Evolutionary conservation across 208 protist species (phyloP), one percentile per base, ranked within the genome.

Genomic region (Porcisia deanei): DNA sequence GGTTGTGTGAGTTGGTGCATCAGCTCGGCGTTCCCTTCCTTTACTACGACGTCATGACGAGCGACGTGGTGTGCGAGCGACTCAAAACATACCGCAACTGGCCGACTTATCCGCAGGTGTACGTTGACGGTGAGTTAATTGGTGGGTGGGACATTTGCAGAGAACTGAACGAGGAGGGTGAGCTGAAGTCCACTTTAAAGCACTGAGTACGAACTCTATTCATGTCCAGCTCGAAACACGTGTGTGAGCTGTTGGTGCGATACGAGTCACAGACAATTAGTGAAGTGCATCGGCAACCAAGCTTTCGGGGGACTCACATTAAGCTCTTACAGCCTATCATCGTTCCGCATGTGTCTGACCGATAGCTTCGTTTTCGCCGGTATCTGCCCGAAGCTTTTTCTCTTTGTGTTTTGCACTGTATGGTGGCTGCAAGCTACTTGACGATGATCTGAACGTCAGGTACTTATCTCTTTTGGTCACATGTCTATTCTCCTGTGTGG

Each of bases 61-160:
- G 89, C 86, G 88, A 97, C 39, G 91, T 90, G 54, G 94, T 98
- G 59, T 95, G 95, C 74, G 87, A 97, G 79, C 86, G 88, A 2
- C 83, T 98, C 14, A 98, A 98, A 73, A 83, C 76, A 22, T 98
- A 89, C 85, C 88, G 89, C 12, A 94, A 98, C 71, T 98, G 95
- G 94, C 95, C 95, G 37, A 98, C 97, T 53, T 98, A 90, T 80
- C 97, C 97, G 45, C 97, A 98, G 76, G 87, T 98, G 20, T 98
- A 98, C 82, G 93, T 96, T 2, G 91, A 98, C 79, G 97, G 97
- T 22, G 88, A 98, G 77, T 84, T 98, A 12, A 92, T 98, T 68
- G 97, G 97, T 25, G 97, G 97, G 43, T 93, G 84, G 78, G 97
- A 98, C 79, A 93, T 98, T 63, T 94, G 97, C 75, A 77, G 74